These are phyloP conservation scores for Globisporangium lucens DNA, from an alignment of 352 stramenopile genomes.

Conservation along the genomic window DNA sequence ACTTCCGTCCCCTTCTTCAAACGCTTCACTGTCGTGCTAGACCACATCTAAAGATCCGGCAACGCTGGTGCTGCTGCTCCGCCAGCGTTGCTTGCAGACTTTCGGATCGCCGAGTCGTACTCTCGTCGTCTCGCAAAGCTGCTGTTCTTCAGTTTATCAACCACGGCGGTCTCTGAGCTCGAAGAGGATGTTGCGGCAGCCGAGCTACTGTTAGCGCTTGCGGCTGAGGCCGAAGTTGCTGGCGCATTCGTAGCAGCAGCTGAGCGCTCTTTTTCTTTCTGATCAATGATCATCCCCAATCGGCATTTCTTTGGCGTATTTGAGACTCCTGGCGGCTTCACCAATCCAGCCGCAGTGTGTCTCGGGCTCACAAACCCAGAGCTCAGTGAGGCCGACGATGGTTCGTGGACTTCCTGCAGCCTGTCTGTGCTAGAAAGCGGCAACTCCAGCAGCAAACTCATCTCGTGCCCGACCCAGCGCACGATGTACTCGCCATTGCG, in stretches of 20 bases:
- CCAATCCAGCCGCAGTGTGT: not conserved
- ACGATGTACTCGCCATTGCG: slow-evolving; percentile 79
- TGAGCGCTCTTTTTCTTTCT: slow-evolving; percentile 42
- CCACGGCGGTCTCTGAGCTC: slow-evolving; percentile 6
- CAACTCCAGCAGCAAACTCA: slow-evolving; percentile 73
- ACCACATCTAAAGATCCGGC: slow-evolving; percentile 7
- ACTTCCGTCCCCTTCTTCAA: not conserved
- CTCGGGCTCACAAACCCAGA: slow-evolving; percentile 10
- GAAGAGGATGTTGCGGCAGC: not conserved
- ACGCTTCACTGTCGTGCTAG: not conserved
- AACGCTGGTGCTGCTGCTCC: not conserved
- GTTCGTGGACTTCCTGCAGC: slow-evolving; percentile 39
- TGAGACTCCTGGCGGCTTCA: slow-evolving; percentile 26
- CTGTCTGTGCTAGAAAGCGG: slow-evolving; percentile 41
- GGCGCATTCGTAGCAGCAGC: not conserved
- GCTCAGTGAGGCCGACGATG: slow-evolving; percentile 15
- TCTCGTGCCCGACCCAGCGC: slow-evolving; percentile 80
- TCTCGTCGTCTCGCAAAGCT: slow-evolving; percentile 68
- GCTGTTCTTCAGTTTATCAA: slow-evolving; percentile 65
- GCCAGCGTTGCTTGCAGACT: slow-evolving; percentile 14
- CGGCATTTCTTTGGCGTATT: slow-evolving; percentile 61
- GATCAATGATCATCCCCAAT: slow-evolving; percentile 49
- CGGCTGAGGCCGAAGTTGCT: not conserved
- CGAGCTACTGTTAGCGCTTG: not conserved
- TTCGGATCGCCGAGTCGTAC: slow-evolving; percentile 64